Evolutionary conservation across 768 basidiomycete species (phyloP).

Genomic region (Myochromella boudieri): DNA sequence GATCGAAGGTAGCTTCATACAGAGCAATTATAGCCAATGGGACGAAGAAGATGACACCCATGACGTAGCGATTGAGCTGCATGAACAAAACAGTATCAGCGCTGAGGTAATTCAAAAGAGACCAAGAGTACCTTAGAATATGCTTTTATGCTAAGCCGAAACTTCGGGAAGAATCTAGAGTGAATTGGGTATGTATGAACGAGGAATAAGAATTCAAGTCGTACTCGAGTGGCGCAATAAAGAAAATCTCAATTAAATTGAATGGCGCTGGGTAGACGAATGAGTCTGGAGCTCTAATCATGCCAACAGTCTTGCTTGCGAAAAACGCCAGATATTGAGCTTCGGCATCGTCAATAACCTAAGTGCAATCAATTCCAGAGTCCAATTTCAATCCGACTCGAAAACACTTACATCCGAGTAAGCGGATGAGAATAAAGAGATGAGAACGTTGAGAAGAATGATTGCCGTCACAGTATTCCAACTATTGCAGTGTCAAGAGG

Average conservation of each 20-base stretch:
- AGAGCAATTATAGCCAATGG: slow-evolving; percentile 75
- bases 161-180: slow-evolving; percentile 40
- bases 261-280: slow-evolving; percentile 91
- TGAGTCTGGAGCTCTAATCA: slow-evolving; percentile 87
- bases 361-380: not conserved
- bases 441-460: slow-evolving; percentile 88
- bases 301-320: slow-evolving; percentile 79
- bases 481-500: slow-evolving; percentile 30
- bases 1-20: slow-evolving; percentile 62
- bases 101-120: not conserved
- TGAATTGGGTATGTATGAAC: slow-evolving; percentile 1
- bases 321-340: slow-evolving; percentile 92
- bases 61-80: slow-evolving; percentile 75
- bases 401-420: slow-evolving; percentile 73
- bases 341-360: slow-evolving; percentile 83
- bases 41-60: slow-evolving; percentile 79
- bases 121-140: slow-evolving; percentile 54
- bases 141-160: slow-evolving; percentile 42
- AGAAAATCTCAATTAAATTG: slow-evolving; percentile 79
- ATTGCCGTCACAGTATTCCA: slow-evolving; percentile 86
- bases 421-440: slow-evolving; percentile 93
- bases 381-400: not conserved
- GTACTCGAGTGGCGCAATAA: slow-evolving; percentile 87
- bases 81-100: slow-evolving; percentile 7
- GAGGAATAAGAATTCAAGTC: slow-evolving; percentile 26